These are phyloP conservation scores for Candida labiduridarum DNA, from an alignment of 1,139 yeast species.

Conservation along the genomic window DNA sequence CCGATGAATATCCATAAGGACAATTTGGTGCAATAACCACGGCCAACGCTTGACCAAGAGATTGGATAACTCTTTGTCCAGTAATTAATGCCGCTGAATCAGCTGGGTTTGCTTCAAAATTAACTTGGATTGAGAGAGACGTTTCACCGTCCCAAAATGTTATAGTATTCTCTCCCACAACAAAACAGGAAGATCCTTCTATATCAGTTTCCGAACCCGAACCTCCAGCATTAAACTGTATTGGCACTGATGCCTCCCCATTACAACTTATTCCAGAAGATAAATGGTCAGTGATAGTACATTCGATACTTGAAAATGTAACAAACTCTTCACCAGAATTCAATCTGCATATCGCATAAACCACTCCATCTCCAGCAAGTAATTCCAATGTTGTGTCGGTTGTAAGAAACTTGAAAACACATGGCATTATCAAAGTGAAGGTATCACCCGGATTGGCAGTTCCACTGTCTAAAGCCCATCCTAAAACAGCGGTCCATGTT, in stretches of 20 bases:
- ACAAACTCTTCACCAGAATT: slow-evolving; percentile 24
- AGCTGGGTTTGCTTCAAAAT: slow-evolving; percentile 13
- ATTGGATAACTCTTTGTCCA: background rate
- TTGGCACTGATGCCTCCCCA: slow-evolving; percentile 24
- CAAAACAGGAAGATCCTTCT: slow-evolving; percentile 21
- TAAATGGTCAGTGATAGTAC: slow-evolving; percentile 22
- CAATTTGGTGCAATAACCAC: slow-evolving; percentile 15
- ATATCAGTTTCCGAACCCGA: slow-evolving; percentile 21
- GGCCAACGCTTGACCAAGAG: slow-evolving; percentile 1
- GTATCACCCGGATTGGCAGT: slow-evolving; percentile 26
- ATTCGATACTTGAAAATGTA: slow-evolving; percentile 26
- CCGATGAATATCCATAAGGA: slow-evolving; percentile 23
- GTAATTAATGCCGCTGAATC: background rate
- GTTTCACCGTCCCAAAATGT: slow-evolving; percentile 30
- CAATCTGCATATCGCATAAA: slow-evolving; percentile 30
- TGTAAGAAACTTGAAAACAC: slow-evolving; percentile 27
- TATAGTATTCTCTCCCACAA: slow-evolving; percentile 27
- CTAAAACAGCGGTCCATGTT: slow-evolving; percentile 26
- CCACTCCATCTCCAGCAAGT: slow-evolving; percentile 23
- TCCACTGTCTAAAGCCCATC: slow-evolving; percentile 26
- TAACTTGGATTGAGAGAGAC: slow-evolving; percentile 18
- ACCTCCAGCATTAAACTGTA: slow-evolving; percentile 29
- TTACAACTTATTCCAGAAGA: slow-evolving; percentile 1
- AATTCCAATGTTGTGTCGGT: slow-evolving; percentile 15
- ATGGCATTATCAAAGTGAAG: slow-evolving; percentile 26